These are phyloP conservation scores for Globisporangium megalacanthum DNA, from an alignment of 352 stramenopile genomes.

Conservation along the genomic window DNA sequence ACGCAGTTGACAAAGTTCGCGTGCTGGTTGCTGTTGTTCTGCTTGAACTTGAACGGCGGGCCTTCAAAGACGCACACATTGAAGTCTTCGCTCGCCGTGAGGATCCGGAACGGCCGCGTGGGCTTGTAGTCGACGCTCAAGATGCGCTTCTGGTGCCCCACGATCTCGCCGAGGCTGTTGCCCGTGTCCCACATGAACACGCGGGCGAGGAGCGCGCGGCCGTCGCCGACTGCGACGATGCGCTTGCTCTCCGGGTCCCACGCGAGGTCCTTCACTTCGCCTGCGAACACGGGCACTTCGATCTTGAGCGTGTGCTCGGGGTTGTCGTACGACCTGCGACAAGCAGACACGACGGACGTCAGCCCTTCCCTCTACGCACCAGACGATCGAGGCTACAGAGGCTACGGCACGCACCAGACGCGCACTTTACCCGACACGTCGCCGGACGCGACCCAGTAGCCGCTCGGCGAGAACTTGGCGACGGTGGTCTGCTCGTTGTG, in stretches of 20 bases:
- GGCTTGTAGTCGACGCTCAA: constrained; percentile 92
- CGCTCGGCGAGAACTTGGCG: constrained; percentile 93
- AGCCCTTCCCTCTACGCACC: too few species aligned
- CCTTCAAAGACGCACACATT: constrained; percentile 94
- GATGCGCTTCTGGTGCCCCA: constrained; percentile 92
- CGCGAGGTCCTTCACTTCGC: constrained; percentile 91
- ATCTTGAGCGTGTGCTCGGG: constrained; percentile 95
- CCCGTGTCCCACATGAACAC: constrained; percentile 98
- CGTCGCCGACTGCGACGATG: constrained; percentile 88
- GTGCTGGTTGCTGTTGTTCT: constrained; percentile 91
- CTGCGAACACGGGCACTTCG: constrained; percentile 86
- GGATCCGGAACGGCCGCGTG: constrained; percentile 92
- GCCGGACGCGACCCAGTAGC: constrained; percentile 92
- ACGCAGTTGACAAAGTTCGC: constrained; percentile 96
- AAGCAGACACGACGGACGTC: too few species aligned
- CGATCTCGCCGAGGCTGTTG: constrained; percentile 93
- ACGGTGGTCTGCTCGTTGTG: constrained; percentile 91
- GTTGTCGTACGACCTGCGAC: constrained; percentile 89
- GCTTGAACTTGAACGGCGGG: constrained; percentile 95
- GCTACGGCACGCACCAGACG: constrained; percentile 74
- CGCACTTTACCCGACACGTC: constrained; percentile 90
- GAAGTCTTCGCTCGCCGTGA: constrained; percentile 94
- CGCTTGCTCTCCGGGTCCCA: constrained; percentile 96
- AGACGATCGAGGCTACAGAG: too few species aligned
- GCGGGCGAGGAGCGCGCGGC: constrained; percentile 65